Base-by-base conservation (phyloP, 2,329 filamentous ascomycete species). In the Xylariomycetidae sp. region DNA sequence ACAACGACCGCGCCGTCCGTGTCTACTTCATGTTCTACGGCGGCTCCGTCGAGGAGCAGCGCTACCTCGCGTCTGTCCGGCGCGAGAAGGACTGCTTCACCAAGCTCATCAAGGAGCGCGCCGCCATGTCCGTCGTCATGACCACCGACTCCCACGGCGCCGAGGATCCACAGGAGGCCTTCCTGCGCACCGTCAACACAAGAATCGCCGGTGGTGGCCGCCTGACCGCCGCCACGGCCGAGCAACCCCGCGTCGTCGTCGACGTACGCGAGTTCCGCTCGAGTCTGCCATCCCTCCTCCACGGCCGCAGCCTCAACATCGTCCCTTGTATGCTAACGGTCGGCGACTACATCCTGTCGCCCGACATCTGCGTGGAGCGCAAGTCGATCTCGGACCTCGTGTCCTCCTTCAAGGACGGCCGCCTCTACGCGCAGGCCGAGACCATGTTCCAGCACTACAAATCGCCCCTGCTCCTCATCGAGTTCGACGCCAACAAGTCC, bases 21-120 rank as follows among this genome's bases (percentile, higher is more conserved):
- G 89, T 95, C 1, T 98, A 95, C 64, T 96, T 96, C 57, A 79
- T 96, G 68, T 96, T 94, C 63, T 98, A 98, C 44, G 83, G 86
- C 20, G 84, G 84, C 3, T 95, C 88, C 1, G 89, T 96, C 2
- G 90, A 98, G 60, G 92, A 98, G 58, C 90, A 96, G 58, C 79
- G 85, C 16, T 96, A 95, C 53, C 73, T 96, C 3, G 86, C 86
- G 15, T 78, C 82, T 0, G 87, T 96, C 3, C 77, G 92, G n/a
- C 76, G 87, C 38, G 92, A 98, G 56, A 98, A 98, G 58, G 92
- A 98, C 56, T 81, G 89, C 1, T 98, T 98, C 52, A 94, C 90
- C 3, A 87, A 83, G 43, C 72, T 96, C 19, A 96, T 98, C 65
- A 88, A 87, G 48, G 92, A 98, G 64, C 85, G 90, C 39, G 86